Percentiles rank a stretch among this genome's conserved stretches.
Conservation (phyloP, 2,329 filamentous ascomycete species). For the Grosmannia penicillata region DNA sequence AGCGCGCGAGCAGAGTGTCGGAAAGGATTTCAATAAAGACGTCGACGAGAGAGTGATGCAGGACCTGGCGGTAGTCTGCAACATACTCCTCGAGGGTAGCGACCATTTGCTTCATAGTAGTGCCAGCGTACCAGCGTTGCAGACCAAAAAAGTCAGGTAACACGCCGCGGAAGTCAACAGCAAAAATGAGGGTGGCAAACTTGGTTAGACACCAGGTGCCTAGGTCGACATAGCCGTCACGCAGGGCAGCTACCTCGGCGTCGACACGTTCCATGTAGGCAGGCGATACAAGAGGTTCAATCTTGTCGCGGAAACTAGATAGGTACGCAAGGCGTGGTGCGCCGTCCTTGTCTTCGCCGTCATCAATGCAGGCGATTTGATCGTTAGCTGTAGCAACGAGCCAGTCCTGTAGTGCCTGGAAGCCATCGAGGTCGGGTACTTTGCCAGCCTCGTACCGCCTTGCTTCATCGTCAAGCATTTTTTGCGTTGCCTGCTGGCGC, state of each 20-base stretch:
- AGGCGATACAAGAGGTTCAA: constrained; percentile 72
- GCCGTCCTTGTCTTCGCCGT: constrained; percentile 51
- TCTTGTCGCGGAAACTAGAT: constrained; percentile 70
- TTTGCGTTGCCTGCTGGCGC: constrained; percentile 76
- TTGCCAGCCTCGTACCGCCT: constrained; percentile 50
- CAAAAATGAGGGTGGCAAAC: constrained; percentile 78
- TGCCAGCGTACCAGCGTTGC: constrained; percentile 61
- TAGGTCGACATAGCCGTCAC: constrained; percentile 88
- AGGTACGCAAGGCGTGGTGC: constrained; percentile 57
- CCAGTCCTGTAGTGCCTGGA: constrained; percentile 85
- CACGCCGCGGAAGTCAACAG: constrained; percentile 72
- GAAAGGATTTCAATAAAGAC: constrained; percentile 89
- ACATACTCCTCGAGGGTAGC: constrained; percentile 94
- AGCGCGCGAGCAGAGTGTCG: constrained; percentile 77
- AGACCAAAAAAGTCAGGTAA: constrained; percentile 83
- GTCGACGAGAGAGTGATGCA: constrained; percentile 77
- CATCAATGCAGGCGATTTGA: constrained; percentile 96
- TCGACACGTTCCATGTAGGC: constrained; percentile 61
- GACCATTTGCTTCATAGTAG: constrained; percentile 83
- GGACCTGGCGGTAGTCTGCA: constrained; percentile 66
- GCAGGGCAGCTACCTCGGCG: constrained; percentile 57
- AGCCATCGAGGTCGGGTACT: constrained; percentile 43
- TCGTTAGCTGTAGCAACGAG: constrained; percentile 94
- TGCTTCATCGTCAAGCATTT: constrained; percentile 76
- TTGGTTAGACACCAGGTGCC: constrained; percentile 83